Base-by-base conservation (phyloP, 768 basidiomycete species). In the Leccinum subgranulosum region DNA sequence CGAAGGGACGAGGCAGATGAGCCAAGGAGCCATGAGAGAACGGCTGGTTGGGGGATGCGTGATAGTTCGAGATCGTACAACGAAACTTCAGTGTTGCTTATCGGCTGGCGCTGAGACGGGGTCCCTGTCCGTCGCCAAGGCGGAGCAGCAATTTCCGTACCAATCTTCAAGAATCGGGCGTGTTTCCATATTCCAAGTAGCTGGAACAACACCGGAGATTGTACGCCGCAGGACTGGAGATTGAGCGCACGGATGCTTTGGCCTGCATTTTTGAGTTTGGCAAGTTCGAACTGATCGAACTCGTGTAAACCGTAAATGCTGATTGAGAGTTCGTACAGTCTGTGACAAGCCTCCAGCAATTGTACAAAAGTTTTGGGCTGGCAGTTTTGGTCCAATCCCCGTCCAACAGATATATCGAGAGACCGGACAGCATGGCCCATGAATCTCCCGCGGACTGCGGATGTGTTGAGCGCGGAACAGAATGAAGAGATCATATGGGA, bases 201-300 rank as follows among this genome's bases (percentile, higher is more conserved):
- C 51, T 80, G 74, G 51, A 76, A 81, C 6, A 79, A 59, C 21
- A 79, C 65, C 15, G 77, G 76, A 6, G 79, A 78, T 63, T 79
- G 77, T 1, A 76, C 66, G 46, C 77, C 75, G 54, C 73, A 77
- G 0, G 57, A 46, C 12, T 64, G 54, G 23, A 80, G 55, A 29
- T 60, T 65, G 51, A 79, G 61, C 0, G 76, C 71, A 23, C 74
- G 69, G 50, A 78, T 64, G 19, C 59, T 51, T 36, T 60, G 60
- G 0, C 71, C 66, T 3, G 54, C 54, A 15, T 63, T 41, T 17
- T 61, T 55, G n/a, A 76, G 63, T 7, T 64, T 62, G 41, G 60
- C 51, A 9, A 77, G 69, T 1, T 48, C 52, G 28, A 66, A 59
- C 4, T 60, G 56, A 41, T 66, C 64, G 28, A 77, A 66, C n/a